phyloP scores from a whole-genome alignment of 371 early-diverging fungal genomes.

The Mucor velutinosus region DNA sequence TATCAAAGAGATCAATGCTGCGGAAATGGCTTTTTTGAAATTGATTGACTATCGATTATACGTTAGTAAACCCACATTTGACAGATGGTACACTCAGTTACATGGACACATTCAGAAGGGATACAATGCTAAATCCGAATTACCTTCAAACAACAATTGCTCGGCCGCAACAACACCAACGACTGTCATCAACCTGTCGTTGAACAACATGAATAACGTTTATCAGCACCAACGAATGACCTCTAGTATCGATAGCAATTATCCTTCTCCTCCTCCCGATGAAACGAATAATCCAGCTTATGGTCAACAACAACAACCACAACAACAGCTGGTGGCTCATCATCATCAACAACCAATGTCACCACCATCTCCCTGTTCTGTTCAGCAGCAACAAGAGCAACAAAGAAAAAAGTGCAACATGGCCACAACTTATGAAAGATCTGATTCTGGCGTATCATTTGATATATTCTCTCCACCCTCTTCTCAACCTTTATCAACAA shows the following conservation, averaged over 20 bases:
- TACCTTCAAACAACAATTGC: background rate
- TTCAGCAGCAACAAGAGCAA: background rate
- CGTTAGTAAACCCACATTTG: slow-evolving; percentile 64
- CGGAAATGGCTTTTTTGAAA: slow-evolving; percentile 71
- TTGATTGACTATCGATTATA: slow-evolving; percentile 72
- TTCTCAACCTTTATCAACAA: background rate
- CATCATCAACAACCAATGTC: slow-evolving; percentile 5
- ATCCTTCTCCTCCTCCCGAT: slow-evolving; percentile 24
- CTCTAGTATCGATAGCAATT: background rate
- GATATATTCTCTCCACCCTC: slow-evolving; percentile 18
- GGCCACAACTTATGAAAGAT: slow-evolving; percentile 4
- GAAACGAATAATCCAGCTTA: background rate
- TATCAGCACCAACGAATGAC: background rate
- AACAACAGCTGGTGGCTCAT: background rate
- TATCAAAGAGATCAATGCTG: slow-evolving; percentile 70
- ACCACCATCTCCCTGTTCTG: background rate
- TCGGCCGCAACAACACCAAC: background rate
- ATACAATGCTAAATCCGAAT: slow-evolving; percentile 5
- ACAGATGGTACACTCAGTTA: slow-evolving; percentile 67
- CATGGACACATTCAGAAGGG: slow-evolving; percentile 41
- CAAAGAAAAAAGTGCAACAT: background rate
- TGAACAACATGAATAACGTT: background rate
- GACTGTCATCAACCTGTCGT: background rate
- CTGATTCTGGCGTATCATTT: slow-evolving; percentile 23
- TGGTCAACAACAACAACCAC: background rate